Evolutionary conservation across 2,329 filamentous ascomycete genomes (phyloP).

Genomic region (Cladosporium sp.): DNA sequence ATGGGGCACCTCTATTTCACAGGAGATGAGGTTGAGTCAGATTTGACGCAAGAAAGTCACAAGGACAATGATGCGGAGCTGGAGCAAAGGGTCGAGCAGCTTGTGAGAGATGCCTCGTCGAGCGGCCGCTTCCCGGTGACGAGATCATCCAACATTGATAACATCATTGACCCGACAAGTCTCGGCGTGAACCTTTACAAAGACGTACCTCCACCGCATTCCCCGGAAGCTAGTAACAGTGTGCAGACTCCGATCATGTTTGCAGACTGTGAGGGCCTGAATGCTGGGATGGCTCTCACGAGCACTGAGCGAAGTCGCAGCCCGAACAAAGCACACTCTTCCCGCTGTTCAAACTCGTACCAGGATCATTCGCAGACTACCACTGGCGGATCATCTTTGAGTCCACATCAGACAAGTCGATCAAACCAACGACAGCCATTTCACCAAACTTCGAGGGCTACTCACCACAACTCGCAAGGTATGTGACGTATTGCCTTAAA

Average conservation of each 20-base stretch:
- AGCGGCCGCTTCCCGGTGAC: constrained; percentile 11
- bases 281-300: not conserved
- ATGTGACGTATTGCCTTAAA: too few species aligned
- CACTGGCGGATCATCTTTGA: too few species aligned
- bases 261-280: constrained; percentile 51
- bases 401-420: too few species aligned
- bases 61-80: not conserved
- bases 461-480: too few species aligned
- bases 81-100: constrained; percentile 16
- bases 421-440: too few species aligned
- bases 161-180: constrained; percentile 37
- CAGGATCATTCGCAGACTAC: too few species aligned
- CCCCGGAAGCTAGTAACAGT: not conserved
- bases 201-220: constrained; percentile 38
- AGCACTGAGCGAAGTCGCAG: not conserved
- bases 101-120: constrained; percentile 23
- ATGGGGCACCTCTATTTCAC: not conserved
- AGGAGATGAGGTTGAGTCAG: not conserved
- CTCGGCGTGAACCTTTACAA: constrained; percentile 48
- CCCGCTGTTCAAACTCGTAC: too few species aligned
- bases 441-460: too few species aligned
- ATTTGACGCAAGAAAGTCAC: not conserved
- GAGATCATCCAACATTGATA: constrained; percentile 15
- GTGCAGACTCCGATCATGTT: constrained; percentile 39
- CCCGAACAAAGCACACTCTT: too few species aligned